Percentiles rank a stretch among this genome's conserved stretches.
Evolutionary conservation across 1,284 basidiomycete genomes (phyloP).

Genomic region (Schizopora paradoxa): DNA sequence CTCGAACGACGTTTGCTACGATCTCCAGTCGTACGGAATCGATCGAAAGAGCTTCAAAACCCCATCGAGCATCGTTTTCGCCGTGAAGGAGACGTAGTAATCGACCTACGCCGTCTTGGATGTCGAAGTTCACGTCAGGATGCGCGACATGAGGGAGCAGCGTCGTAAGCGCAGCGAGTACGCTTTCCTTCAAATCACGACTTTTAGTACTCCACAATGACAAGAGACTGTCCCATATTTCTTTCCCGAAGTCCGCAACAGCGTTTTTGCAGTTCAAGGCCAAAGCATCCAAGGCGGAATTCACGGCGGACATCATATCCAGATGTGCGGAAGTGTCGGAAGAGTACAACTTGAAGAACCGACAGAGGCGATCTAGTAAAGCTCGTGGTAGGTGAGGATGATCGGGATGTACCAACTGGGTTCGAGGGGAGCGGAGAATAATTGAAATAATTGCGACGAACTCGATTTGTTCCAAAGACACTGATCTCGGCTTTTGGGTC

Average conservation of each 20-base stretch:
- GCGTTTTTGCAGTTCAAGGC: slow-evolving; percentile 64
- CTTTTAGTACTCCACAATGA: slow-evolving; percentile 74
- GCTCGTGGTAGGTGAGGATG: slow-evolving; percentile 38
- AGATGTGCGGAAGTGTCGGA: slow-evolving; percentile 70
- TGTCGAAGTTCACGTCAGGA: slow-evolving; percentile 16
- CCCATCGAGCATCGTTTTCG: slow-evolving; percentile 62
- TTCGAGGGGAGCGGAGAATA: slow-evolving; percentile 54
- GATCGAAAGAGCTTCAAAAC: slow-evolving; percentile 56
- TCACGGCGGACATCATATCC: slow-evolving; percentile 65
- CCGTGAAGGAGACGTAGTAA: slow-evolving; percentile 52
- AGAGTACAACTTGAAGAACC: slow-evolving; percentile 62
- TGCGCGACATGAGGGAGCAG: slow-evolving; percentile 68
- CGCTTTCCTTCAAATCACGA: slow-evolving; percentile 57
- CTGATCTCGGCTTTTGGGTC: slow-evolving; percentile 27
- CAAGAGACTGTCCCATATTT: slow-evolving; percentile 61
- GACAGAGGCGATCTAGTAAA: slow-evolving; percentile 60
- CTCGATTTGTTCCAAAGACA: slow-evolving; percentile 64
- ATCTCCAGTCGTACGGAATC: slow-evolving; percentile 58
- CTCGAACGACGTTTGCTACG: slow-evolving; percentile 20
- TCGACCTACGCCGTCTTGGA: slow-evolving; percentile 41
- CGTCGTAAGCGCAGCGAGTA: slow-evolving; percentile 62
- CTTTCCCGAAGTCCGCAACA: slow-evolving; percentile 53
- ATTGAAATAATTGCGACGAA: slow-evolving; percentile 62
- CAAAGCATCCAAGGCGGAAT: slow-evolving; percentile 63
- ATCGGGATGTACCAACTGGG: slow-evolving; percentile 45